Evolutionary conservation across 2,329 filamentous ascomycete species (phyloP).

Genomic region (Fusarium nelsonii): DNA sequence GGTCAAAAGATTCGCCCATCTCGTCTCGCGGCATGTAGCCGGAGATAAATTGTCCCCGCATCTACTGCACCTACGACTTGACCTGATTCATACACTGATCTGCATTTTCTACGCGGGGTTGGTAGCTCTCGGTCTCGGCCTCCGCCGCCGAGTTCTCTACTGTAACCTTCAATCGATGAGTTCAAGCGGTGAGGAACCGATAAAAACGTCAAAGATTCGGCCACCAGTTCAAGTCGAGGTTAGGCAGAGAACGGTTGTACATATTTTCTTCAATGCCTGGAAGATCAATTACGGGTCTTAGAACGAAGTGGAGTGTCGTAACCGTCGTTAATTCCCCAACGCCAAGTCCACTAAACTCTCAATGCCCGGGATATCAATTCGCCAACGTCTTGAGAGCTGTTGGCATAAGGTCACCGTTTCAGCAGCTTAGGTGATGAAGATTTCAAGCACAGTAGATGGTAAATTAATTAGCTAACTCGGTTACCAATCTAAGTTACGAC

Average conservation of each 20-base stretch:
- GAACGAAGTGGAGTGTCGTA: conserved; percentile 2
- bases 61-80: conserved; percentile 6
- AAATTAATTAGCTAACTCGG: too few relatives aligned
- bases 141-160: conserved; percentile 12
- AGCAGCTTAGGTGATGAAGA: too few relatives aligned
- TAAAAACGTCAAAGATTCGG: background rate
- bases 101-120: conserved; percentile 15
- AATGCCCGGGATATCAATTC: background rate
- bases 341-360: background rate
- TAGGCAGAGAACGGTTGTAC: background rate
- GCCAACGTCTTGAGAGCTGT: background rate
- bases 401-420: background rate
- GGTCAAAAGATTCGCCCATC: conserved; percentile 15
- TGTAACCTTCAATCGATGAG: background rate
- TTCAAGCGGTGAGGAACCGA: background rate
- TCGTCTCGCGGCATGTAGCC: conserved; percentile 13
- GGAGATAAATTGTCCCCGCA: conserved; percentile 28
- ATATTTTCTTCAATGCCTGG: background rate
- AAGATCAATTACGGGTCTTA: background rate
- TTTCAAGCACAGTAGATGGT: too few relatives aligned
- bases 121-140: conserved; percentile 7
- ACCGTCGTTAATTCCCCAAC: background rate
- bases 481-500: too few relatives aligned
- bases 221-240: background rate
- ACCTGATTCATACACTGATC: conserved; percentile 19